Evolutionary conservation across 768 basidiomycete species (phyloP).

Genomic region (Russula emetica): DNA sequence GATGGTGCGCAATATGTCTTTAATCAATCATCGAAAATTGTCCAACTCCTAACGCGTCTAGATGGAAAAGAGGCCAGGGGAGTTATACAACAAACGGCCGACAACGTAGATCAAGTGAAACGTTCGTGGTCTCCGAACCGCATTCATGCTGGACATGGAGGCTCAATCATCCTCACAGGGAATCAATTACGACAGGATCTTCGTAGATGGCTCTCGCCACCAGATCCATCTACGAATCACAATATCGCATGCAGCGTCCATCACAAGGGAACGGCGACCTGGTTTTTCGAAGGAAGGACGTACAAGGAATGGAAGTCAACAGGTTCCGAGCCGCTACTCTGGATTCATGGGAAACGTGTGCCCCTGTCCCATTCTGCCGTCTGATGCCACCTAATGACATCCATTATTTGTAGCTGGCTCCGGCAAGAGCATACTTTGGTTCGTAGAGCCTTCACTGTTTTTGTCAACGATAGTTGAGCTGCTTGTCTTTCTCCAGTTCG

Average conservation of each 20-base stretch:
- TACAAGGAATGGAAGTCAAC: conserved; percentile 1
- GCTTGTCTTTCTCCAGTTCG: too few relatives aligned
- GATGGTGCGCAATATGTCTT: neutral
- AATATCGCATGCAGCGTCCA: too few relatives aligned
- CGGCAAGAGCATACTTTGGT: conserved; percentile 3
- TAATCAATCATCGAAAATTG: too few relatives aligned
- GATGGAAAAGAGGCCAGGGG: neutral
- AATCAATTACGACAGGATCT: neutral
- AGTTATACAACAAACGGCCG: neutral
- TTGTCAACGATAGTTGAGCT: too few relatives aligned
- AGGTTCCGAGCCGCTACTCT: neutral
- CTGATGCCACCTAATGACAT: neutral
- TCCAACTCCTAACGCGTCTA: neutral
- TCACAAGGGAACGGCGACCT: too few relatives aligned
- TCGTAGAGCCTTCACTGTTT: too few relatives aligned
- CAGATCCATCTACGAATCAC: too few relatives aligned
- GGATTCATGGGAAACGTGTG: conserved; percentile 12
- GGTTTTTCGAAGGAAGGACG: too few relatives aligned
- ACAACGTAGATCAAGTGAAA: neutral
- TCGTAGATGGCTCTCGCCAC: too few relatives aligned
- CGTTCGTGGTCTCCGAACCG: neutral
- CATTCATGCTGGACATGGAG: neutral
- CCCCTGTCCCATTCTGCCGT: neutral
- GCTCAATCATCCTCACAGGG: neutral
- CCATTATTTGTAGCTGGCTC: neutral